These are phyloP conservation scores for Dryadomyces quercivorus DNA, from an alignment of 2,329 filamentous ascomycete species.

Conservation along the genomic window DNA sequence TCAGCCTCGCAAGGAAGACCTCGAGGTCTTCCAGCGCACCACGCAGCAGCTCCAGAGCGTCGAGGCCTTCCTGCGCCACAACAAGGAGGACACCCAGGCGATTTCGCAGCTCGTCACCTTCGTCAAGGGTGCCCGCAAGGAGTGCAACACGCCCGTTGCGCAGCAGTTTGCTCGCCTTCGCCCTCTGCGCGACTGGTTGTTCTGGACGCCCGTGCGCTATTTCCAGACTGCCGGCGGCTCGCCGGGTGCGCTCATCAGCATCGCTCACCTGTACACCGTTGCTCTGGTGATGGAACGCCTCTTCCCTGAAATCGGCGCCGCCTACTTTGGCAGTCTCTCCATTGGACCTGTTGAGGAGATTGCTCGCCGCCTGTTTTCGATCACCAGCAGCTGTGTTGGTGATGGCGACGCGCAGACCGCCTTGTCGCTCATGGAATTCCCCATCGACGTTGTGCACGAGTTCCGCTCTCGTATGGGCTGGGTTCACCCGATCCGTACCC, in stretches of 20 bases:
- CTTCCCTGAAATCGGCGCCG: conserved; percentile 81
- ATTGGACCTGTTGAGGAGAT: conserved; percentile 80
- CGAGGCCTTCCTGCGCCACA: conserved; percentile 54
- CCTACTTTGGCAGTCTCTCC: conserved; percentile 74
- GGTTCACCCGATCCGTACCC: conserved; percentile 45
- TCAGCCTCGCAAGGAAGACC: conserved; percentile 56
- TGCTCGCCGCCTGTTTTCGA: conserved; percentile 57
- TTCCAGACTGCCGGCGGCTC: conserved; percentile 67
- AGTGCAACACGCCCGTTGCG: conserved; percentile 56
- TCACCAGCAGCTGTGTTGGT: conserved; percentile 47
- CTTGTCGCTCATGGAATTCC: conserved; percentile 58
- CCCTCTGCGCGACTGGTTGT: conserved; percentile 80
- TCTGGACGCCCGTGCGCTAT: conserved; percentile 84
- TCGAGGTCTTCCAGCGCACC: conserved; percentile 54
- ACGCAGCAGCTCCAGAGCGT: conserved; percentile 57
- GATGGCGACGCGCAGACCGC: conserved; percentile 49
- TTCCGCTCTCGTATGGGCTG: conserved; percentile 61
- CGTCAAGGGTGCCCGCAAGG: conserved; percentile 58
- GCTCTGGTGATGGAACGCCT: conserved; percentile 80
- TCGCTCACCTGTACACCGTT: conserved; percentile 85
- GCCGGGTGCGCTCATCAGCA: conserved; percentile 65
- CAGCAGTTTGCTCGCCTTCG: conserved; percentile 87
- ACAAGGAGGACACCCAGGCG: conserved; percentile 56
- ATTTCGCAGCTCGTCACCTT: conserved; percentile 60
- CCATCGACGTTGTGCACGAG: conserved; percentile 54